These are phyloP conservation scores for Hymenoscyphus albidus DNA, from an alignment of 2,329 filamentous ascomycete species.

Conservation along the genomic window DNA sequence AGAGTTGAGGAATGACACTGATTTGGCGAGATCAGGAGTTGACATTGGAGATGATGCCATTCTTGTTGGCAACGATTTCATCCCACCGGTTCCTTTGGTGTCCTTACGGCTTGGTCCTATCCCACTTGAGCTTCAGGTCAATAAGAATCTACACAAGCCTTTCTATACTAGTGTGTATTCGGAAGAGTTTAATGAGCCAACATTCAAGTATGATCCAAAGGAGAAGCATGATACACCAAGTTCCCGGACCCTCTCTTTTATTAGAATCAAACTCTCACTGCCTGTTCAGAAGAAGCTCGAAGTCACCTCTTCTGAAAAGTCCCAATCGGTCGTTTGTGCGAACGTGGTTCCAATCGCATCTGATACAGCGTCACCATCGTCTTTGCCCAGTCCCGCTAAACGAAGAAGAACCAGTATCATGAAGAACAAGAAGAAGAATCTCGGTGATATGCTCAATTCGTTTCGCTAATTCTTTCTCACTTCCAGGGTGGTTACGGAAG, in stretches of 20 bases:
- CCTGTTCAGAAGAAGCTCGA: not conserved
- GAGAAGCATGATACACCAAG: not conserved
- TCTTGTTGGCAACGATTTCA: conserved; percentile 22
- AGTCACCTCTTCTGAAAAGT: not conserved
- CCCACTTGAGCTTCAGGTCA: not conserved
- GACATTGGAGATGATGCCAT: conserved; percentile 19
- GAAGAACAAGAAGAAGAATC: conserved; percentile 24
- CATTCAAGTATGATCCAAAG: conserved; percentile 5
- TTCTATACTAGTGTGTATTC: conserved; percentile 13
- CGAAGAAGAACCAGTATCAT: conserved; percentile 8
- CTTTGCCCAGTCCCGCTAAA: conserved; percentile 6
- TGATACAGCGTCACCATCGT: not conserved
- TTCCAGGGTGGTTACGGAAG: too few species aligned
- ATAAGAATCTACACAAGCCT: conserved; percentile 7
- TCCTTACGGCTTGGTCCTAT: conserved; percentile 30
- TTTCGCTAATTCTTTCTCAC: conserved; percentile 15
- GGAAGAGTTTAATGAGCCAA: not conserved
- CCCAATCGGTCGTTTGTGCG: not conserved
- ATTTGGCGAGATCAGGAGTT: conserved; percentile 27
- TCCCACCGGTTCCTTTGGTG: conserved; percentile 29
- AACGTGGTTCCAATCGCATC: not conserved
- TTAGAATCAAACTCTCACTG: conserved; percentile 17
- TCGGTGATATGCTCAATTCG: conserved; percentile 24
- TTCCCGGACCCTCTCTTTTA: conserved; percentile 12
- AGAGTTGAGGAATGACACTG: conserved; percentile 30